phyloP scores from a whole-genome alignment of 805 yeast genomes.

The Starmerella vitae region DNA sequence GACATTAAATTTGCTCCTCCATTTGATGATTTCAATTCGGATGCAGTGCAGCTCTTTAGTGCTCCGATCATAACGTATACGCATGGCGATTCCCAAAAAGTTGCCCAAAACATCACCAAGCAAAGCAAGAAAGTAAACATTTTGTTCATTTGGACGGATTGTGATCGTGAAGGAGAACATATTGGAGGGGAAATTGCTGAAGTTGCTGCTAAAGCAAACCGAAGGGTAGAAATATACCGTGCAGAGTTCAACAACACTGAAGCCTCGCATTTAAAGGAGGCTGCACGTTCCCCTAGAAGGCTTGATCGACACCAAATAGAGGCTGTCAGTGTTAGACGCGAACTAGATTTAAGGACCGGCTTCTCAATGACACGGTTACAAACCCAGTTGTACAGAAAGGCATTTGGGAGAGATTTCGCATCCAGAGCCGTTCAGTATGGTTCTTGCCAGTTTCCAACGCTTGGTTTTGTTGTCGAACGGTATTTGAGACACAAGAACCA shows the following conservation, averaged over 20 bases:
- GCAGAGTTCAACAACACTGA: constrained; percentile 85
- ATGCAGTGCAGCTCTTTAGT: constrained; percentile 52
- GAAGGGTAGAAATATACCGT: constrained; percentile 43
- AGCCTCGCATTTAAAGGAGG: constrained; percentile 50
- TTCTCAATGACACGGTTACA: constrained; percentile 74
- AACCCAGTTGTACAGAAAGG: constrained; percentile 32
- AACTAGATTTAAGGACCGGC: constrained; percentile 80
- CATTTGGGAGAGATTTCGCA: constrained; percentile 24
- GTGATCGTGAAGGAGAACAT: constrained; percentile 92
- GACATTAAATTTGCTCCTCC: constrained; percentile 49
- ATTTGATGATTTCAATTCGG: constrained; percentile 52
- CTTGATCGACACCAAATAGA: constrained; percentile 58
- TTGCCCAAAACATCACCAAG: constrained; percentile 51
- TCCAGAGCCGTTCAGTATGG: constrained; percentile 61
- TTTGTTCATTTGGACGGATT: constrained; percentile 95
- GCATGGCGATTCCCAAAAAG: constrained; percentile 32
- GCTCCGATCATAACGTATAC: constrained; percentile 44
- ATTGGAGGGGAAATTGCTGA: constrained; percentile 73
- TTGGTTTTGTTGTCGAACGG: constrained; percentile 92
- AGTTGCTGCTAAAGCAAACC: constrained; percentile 47
- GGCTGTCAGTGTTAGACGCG: constrained; percentile 79
- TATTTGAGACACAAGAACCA: constrained; percentile 62
- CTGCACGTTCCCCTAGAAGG: constrained; percentile 54
- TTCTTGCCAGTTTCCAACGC: constrained; percentile 88
- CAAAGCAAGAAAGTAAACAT: constrained; percentile 49